Base-by-base conservation (phyloP, 495 filamentous ascomycete genomes). In the Aspergillus cristatus region DNA sequence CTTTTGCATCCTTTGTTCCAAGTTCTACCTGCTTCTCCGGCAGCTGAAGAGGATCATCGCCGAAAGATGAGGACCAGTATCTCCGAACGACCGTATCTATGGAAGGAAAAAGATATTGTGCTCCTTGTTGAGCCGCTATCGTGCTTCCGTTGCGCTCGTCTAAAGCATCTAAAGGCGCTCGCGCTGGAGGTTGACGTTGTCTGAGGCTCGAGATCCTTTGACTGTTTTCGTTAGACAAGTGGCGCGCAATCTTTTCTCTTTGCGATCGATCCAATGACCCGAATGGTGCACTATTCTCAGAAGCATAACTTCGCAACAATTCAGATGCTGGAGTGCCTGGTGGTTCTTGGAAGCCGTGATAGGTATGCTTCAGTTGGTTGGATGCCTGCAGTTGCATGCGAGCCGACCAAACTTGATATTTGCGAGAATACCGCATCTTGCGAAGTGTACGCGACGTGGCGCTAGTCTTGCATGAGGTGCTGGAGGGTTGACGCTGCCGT, bases 311-410 rank as follows among this genome's bases (percentile, higher is more conserved):
- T 16, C 47, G 37, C 20, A 62, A 31, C 0, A 61, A 15, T 3
- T 56, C 51, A 0, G 54, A 50, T 6, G 45, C 33, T 2, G 65
- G 65, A 6, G 55, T 69, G 37, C 65, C 63, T 14, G 62, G 65
- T 10, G 63, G 63, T 1, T 51, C 58, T 16, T 47, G 46, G 10
- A 55, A 47, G 20, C 46, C 52, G 6, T 37, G 30, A 2, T 40
- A 33, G 18, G 45, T 38, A 16, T 43, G 16, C 12, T 41, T 15
- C 2, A 40, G 22, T 7, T 20, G 26, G 8, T 40, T 40, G 2
- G 35, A 36, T 14, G 53, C 42, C 29, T 54, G 43, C 6, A 66
- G 14, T 32, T 64, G 55, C 58, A 69, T 60, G 18, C 51, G 46
- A 14, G 62, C 54, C 7, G 63, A 60, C 65, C 65, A 69, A 14